These are phyloP conservation scores for Alloteropsis angusta DNA, from an alignment of 202 grass and related monocot genomes.

Conservation along the genomic window DNA sequence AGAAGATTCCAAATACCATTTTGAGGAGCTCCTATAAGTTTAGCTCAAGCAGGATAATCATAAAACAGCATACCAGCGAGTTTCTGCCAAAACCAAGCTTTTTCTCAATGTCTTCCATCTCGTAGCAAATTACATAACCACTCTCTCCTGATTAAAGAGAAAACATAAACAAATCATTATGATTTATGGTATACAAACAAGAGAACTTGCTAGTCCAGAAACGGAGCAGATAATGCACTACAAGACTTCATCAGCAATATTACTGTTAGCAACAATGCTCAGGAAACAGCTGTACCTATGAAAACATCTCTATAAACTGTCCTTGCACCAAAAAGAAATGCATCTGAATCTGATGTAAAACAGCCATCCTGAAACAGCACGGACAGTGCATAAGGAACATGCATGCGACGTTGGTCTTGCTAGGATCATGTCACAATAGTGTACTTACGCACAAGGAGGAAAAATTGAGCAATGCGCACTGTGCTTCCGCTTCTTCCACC, in stretches of 20 bases:
- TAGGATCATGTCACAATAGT: background rate
- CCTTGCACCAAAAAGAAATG: slow-evolving; percentile 88
- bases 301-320: slow-evolving; percentile 95
- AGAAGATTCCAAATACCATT: background rate
- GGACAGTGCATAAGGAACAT: slow-evolving; percentile 17
- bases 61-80: slow-evolving; percentile 53
- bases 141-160: slow-evolving; percentile 46
- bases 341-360: slow-evolving; percentile 83
- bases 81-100: slow-evolving; percentile 89
- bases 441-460: slow-evolving; percentile 72
- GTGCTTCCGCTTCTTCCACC: slow-evolving; percentile 92
- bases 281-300: slow-evolving; percentile 44
- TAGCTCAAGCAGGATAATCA: slow-evolving; percentile 7
- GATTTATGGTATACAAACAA: slow-evolving; percentile 16
- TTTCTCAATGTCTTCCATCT: slow-evolving; percentile 91
- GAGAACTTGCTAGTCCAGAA: slow-evolving; percentile 11
- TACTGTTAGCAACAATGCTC: background rate
- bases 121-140: slow-evolving; percentile 74
- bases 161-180: slow-evolving; percentile 15
- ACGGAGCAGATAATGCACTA: background rate
- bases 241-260: background rate
- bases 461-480: slow-evolving; percentile 71
- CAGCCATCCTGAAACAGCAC: slow-evolving; percentile 69
- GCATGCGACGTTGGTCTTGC: background rate
- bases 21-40: background rate